phyloP scores from a whole-genome alignment of 1,139 yeast genomes.

The Protomyces lactucae-debilis region DNA sequence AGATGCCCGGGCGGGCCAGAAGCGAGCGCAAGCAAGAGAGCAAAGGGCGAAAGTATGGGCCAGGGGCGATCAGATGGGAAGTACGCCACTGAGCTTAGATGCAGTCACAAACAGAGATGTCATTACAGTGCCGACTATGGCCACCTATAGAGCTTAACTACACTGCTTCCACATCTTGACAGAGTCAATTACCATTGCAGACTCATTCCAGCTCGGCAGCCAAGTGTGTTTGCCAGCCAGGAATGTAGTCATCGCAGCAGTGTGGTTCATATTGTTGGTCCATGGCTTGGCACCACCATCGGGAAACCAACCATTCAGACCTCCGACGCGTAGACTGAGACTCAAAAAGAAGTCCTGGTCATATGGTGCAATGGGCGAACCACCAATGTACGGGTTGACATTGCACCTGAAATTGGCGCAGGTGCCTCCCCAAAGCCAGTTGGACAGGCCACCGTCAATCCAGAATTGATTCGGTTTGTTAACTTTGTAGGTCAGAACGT shows the following conservation, averaged over 20 bases:
- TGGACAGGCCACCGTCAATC: conserved; percentile 26
- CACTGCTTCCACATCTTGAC: conserved; percentile 26
- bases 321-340: conserved; percentile 30
- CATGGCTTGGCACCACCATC: conserved; percentile 29
- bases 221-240: background rate
- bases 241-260: conserved; percentile 13
- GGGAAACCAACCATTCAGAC: conserved; percentile 30
- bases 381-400: conserved; percentile 30
- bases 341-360: conserved; percentile 29
- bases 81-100: too few species aligned
- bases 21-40: too few species aligned
- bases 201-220: background rate
- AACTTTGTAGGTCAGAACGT: conserved; percentile 17
- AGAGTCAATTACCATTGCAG: conserved; percentile 10
- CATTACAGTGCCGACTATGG: background rate
- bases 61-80: too few species aligned
- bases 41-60: too few species aligned
- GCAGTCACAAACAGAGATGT: too few species aligned
- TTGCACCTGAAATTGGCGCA: background rate
- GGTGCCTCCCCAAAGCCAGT: background rate
- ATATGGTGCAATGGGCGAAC: conserved; percentile 28
- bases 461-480: conserved; percentile 29
- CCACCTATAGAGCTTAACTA: background rate
- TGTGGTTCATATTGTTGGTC: conserved; percentile 25
- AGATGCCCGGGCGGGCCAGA: too few species aligned